These are phyloP conservation scores for Suhomyces faveliae DNA, from an alignment of 805 yeast genomes.

Conservation along the genomic window DNA sequence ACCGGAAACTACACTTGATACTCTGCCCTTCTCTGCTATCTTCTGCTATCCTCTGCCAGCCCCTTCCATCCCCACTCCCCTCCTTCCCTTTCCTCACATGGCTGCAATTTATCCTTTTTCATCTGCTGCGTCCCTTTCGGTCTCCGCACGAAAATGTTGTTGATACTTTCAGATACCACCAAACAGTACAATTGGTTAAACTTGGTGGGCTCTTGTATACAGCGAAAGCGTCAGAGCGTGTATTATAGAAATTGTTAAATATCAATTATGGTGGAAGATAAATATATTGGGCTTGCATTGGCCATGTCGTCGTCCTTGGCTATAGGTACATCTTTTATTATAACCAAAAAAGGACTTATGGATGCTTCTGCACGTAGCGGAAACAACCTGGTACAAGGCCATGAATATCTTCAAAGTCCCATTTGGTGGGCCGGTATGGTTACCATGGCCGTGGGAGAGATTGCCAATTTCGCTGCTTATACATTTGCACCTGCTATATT, in stretches of 20 bases:
- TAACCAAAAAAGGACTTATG: constrained; percentile 82
- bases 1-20: no score
- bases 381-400: constrained; percentile 57
- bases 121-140: constrained; percentile 1
- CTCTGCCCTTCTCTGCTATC: no score
- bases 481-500: constrained; percentile 93
- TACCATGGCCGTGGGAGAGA: constrained; percentile 87
- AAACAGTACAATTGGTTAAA: background rate
- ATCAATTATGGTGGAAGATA: constrained; percentile 65
- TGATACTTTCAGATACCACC: background rate
- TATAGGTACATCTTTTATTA: constrained; percentile 85
- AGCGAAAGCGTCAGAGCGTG: background rate
- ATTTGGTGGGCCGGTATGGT: constrained; percentile 94
- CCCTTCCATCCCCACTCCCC: background rate
- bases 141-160: background rate
- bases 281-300: constrained; percentile 82
- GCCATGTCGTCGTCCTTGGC: constrained; percentile 88
- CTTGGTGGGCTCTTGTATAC: background rate
- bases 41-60: no score
- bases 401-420: constrained; percentile 76
- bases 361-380: constrained; percentile 59
- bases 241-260: constrained; percentile 1
- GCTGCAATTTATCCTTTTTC: background rate
- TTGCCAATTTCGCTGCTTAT: constrained; percentile 92
- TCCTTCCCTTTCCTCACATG: background rate